Evolutionary conservation across 2,329 filamentous ascomycete genomes (phyloP).

Genomic region (Colletotrichum sp.): DNA sequence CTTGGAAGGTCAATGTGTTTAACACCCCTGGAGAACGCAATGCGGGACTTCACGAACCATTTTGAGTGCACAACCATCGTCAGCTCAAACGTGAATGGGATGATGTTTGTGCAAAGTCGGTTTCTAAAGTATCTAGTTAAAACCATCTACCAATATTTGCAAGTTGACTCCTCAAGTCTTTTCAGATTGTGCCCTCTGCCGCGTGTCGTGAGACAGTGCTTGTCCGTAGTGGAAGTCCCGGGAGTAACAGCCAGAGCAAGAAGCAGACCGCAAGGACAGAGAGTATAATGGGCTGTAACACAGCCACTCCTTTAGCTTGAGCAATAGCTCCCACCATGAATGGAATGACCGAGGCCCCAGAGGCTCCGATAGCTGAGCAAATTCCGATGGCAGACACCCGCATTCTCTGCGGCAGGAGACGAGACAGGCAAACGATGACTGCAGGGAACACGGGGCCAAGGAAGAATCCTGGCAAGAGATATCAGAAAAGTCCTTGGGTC

Average conservation of each 20-base stretch:
- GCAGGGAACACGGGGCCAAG: slow-evolving; percentile 81
- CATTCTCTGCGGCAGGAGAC: slow-evolving; percentile 72
- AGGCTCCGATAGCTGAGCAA: slow-evolving; percentile 76
- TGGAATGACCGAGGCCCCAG: slow-evolving; percentile 72
- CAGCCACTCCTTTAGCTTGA: slow-evolving; percentile 57
- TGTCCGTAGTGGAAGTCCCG: background rate
- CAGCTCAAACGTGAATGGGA: background rate
- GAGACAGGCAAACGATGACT: slow-evolving; percentile 74
- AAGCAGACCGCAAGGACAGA: slow-evolving; percentile 44
- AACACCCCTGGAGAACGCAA: background rate
- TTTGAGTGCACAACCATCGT: background rate
- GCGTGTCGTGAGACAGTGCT: background rate
- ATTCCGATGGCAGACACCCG: slow-evolving; percentile 86
- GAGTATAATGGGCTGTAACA: slow-evolving; percentile 61
- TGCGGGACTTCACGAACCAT: background rate
- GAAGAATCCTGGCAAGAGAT: slow-evolving; percentile 57
- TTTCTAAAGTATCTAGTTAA: background rate
- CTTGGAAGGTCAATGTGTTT: background rate
- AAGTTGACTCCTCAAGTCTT: background rate
- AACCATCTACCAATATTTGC: background rate
- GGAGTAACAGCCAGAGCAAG: background rate
- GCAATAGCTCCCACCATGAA: slow-evolving; percentile 74
- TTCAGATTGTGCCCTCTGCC: background rate
- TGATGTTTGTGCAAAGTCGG: background rate
- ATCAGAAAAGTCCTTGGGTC: background rate